Base-by-base conservation (phyloP, 805 yeast species). In the Sungouiozyma ichnusensis region DNA sequence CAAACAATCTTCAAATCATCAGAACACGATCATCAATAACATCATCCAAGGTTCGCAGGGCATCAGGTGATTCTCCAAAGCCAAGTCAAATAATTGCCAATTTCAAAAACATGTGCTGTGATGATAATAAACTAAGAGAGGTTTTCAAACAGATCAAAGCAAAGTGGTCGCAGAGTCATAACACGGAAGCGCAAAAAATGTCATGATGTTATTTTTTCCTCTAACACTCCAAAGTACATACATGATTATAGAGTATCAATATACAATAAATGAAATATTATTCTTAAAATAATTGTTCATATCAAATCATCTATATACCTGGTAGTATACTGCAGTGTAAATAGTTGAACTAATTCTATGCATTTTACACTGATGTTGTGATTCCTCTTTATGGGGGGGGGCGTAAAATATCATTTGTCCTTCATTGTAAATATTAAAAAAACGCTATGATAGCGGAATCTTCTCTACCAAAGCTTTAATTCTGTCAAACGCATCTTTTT, bases 1-100 rank as follows among this genome's bases (percentile, higher is more conserved):
- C 96, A 2, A 88, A 88, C 55, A 84, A 87, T 54, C 73, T 85
- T 20, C 90, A 85, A 55, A 73, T 87, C 33, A 76, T 90, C 1
- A 69, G 95, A 44, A 74, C 79, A 14, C 79, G 81, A 50, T 71
- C 79, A 29, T 65, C 65, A 4, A 60, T 53, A 19, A 57, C 56
- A 14, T 51, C 60, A 11, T 54, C 48, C 20, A 62, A 52, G 41
- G 49, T 63, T 14, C 73, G 57, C 17, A 46, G 48, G 9, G 46
- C 56, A 1, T 55, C 65, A n/a, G 60, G 54, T 33, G 49, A 50
- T 20, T 54, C 74, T 17, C 57, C 79, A 37, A 86, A 82, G 54
- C 78, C 90, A 0, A 90, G 83, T 53, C 68, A 74, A 44, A 77
- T 85, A 38, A 82, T 84, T 86, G 55, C 79, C 47, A 72, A 73